Percentiles rank a stretch among this genome's conserved stretches.
phyloP scores from a whole-genome alignment of 164 flowering plant species.

The Brasenia schreberi region DNA sequence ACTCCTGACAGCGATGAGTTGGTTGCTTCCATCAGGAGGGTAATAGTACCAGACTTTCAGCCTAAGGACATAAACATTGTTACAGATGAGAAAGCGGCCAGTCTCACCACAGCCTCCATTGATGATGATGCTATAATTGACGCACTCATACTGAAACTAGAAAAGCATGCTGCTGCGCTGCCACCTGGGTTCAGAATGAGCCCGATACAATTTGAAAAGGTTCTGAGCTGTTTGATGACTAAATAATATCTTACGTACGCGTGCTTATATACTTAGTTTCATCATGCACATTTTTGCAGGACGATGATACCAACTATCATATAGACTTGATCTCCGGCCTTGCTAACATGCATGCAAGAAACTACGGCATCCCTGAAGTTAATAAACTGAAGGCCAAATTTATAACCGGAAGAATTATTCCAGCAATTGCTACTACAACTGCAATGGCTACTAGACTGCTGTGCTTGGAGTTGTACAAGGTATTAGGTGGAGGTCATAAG shows the following conservation, averaged over 20 bases:
- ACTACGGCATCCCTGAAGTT: conserved; percentile 81
- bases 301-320: conserved; percentile 79
- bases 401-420: conserved; percentile 55
- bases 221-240: conserved; percentile 3
- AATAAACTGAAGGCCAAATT: conserved; percentile 86
- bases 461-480: conserved; percentile 85
- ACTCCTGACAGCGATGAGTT: conserved; percentile 22
- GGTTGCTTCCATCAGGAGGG: conserved; percentile 45
- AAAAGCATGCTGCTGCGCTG: conserved; percentile 27
- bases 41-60: conserved; percentile 60
- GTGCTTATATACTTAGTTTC: too few species aligned
- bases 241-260: not conserved
- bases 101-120: conserved; percentile 37
- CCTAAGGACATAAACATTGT: conserved; percentile 64
- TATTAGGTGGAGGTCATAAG: conserved; percentile 53
- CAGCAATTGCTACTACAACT: conserved; percentile 82
- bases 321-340: conserved; percentile 80
- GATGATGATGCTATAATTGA: conserved; percentile 67
- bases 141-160: conserved; percentile 37
- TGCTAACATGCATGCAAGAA: conserved; percentile 90
- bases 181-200: conserved; percentile 58
- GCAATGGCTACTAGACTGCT: conserved; percentile 91
- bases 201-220: conserved; percentile 89
- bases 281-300: conserved; percentile 28
- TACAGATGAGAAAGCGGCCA: conserved; percentile 72